These are phyloP conservation scores for Fragilariopsis cylindrus DNA, from an alignment of 108 stramenopile genomes.

Conservation along the genomic window DNA sequence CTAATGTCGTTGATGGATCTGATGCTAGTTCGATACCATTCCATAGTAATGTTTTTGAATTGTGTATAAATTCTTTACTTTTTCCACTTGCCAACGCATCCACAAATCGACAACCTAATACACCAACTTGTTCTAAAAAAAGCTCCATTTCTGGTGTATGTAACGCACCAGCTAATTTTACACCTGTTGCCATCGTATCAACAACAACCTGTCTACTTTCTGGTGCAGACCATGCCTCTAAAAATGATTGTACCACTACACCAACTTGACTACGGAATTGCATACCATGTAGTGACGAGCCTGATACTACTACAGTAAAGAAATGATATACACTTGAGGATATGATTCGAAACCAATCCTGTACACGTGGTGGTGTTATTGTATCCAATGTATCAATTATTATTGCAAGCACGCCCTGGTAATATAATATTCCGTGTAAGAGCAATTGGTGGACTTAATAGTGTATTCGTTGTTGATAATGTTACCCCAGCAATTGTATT, in stretches of 20 bases:
- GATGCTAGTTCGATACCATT: conserved; percentile 51
- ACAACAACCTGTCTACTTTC: conserved; percentile 61
- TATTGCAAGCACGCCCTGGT: conserved; percentile 36
- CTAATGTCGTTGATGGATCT: conserved; percentile 61
- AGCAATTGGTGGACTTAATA: conserved; percentile 53
- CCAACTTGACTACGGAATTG: conserved; percentile 20
- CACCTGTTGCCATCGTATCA: conserved; percentile 60
- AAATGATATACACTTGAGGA: conserved; percentile 46
- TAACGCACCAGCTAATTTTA: conserved; percentile 64
- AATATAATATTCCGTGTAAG: conserved; percentile 46
- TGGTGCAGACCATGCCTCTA: conserved; percentile 47
- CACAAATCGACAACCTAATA: conserved; percentile 57
- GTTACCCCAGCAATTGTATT: conserved; percentile 46
- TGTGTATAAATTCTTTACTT: conserved; percentile 59
- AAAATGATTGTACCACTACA: conserved; percentile 23
- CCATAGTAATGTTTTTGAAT: conserved; percentile 53
- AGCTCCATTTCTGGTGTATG: conserved; percentile 71
- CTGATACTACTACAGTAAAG: conserved; percentile 30
- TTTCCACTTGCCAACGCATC: conserved; percentile 62
- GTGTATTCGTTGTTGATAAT: conserved; percentile 46
- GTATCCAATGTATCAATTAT: conserved; percentile 29
- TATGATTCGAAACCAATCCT: conserved; percentile 63
- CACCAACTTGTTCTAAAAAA: conserved; percentile 55
- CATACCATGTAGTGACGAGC: conserved; percentile 32
- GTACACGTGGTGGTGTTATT: conserved; percentile 37